These are phyloP conservation scores for Trametes maxima DNA, from an alignment of 768 basidiomycete species.

Conservation along the genomic window DNA sequence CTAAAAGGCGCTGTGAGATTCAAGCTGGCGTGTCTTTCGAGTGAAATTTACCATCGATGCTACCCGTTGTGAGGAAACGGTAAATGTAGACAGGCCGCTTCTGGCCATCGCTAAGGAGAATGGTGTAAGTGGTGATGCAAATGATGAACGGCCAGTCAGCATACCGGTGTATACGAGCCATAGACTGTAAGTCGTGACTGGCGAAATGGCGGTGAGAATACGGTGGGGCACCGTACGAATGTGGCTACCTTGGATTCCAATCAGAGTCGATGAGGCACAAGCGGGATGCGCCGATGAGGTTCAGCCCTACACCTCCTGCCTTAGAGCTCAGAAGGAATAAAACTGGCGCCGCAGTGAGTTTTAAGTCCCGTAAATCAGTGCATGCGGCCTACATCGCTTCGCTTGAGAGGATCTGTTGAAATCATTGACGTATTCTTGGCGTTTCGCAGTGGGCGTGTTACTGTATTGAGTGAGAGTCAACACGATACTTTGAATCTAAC, in stretches of 20 bases:
- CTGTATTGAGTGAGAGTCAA: constrained; percentile 39
- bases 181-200: constrained; percentile 92
- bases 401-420: constrained; percentile 83
- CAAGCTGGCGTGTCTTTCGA: constrained; percentile 22
- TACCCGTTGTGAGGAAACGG: constrained; percentile 80
- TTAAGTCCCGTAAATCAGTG: not conserved
- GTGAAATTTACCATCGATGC: constrained; percentile 73
- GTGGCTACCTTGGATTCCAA: constrained; percentile 84
- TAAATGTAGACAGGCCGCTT: constrained; percentile 90
- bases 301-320: constrained; percentile 93
- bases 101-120: constrained; percentile 79
- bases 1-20: constrained; percentile 38
- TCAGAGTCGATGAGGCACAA: constrained; percentile 87
- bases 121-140: constrained; percentile 6
- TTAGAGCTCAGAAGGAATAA: constrained; percentile 93
- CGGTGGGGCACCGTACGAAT: not conserved
- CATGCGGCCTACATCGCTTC: constrained; percentile 55
- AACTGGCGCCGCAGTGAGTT: constrained; percentile 47
- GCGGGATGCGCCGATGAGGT: constrained; percentile 88
- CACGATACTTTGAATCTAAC: not conserved
- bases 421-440: constrained; percentile 83
- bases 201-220: not conserved
- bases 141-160: constrained; percentile 9
- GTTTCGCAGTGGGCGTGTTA: constrained; percentile 73
- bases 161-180: constrained; percentile 95